phyloP scores from a whole-genome alignment of 129 eudicot genomes.

The Artemisia argyi region DNA sequence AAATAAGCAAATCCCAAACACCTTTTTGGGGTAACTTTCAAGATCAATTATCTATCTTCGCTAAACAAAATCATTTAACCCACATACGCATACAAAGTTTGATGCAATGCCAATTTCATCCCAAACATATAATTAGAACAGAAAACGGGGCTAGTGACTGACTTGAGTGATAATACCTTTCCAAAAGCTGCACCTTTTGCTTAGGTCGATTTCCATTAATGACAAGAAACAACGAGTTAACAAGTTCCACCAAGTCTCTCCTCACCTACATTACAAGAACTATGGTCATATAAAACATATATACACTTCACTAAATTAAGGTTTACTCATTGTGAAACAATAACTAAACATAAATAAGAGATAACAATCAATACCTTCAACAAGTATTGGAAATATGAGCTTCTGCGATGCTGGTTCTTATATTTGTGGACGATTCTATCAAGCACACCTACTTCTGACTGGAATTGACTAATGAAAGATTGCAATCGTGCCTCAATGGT shows the following conservation, averaged over 20 bases:
- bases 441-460: conserved; percentile 64
- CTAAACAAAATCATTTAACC: background rate
- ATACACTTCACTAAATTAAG: background rate
- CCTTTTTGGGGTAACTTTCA: too few species aligned
- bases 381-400: conserved; percentile 73
- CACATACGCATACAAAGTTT: background rate
- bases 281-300: background rate
- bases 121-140: background rate
- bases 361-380: conserved; percentile 50
- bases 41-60: background rate
- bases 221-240: conserved; percentile 56
- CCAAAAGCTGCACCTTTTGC: conserved; percentile 76
- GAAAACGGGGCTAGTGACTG: background rate
- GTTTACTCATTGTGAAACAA: background rate
- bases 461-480: conserved; percentile 69
- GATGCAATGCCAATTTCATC: background rate
- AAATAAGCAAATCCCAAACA: too few species aligned
- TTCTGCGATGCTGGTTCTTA: conserved; percentile 87
- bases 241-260: conserved; percentile 70
- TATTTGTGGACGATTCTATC: conserved; percentile 84
- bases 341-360: too few species aligned
- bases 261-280: conserved; percentile 58
- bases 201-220: conserved; percentile 60
- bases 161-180: conserved; percentile 47
- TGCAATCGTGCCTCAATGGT: conserved; percentile 53